Conservation (phyloP, 257 asterid genomes). For the Mentha longifolia region DNA sequence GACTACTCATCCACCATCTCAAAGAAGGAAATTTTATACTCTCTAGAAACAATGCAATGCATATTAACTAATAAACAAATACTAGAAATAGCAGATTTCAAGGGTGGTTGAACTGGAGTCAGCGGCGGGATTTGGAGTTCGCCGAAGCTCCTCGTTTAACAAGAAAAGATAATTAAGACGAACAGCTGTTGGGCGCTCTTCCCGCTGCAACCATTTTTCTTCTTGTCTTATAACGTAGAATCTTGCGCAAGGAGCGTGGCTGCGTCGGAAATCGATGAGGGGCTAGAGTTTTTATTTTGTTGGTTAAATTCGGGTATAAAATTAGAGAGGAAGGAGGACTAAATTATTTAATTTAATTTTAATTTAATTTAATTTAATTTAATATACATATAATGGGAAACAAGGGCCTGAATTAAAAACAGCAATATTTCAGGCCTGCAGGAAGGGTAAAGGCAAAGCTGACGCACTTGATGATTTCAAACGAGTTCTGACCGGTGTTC, state of each 20-base stretch:
- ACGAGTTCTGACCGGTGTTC: too few species aligned
- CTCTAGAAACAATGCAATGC: slow-evolving; percentile 16
- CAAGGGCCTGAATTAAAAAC: too few species aligned
- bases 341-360: background rate
- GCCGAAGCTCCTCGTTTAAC: slow-evolving; percentile 47
- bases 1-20: slow-evolving; percentile 36
- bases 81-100: slow-evolving; percentile 14
- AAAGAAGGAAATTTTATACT: slow-evolving; percentile 4
- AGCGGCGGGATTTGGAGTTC: slow-evolving; percentile 20
- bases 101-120: slow-evolving; percentile 13
- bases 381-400: too few species aligned
- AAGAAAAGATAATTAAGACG: slow-evolving; percentile 44
- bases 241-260: slow-evolving; percentile 19
- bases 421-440: too few species aligned
- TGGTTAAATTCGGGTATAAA: background rate
- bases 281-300: background rate
- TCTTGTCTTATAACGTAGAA: background rate
- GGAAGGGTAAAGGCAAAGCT: too few species aligned
- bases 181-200: slow-evolving; percentile 50
- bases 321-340: background rate
- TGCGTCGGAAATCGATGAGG: background rate
- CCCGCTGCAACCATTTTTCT: slow-evolving; percentile 27
- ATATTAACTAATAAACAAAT: too few species aligned
- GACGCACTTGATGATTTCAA: too few species aligned
- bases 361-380: background rate